Evolutionary conservation across 768 basidiomycete genomes (phyloP).

Genomic region (Mycena belliarum): DNA sequence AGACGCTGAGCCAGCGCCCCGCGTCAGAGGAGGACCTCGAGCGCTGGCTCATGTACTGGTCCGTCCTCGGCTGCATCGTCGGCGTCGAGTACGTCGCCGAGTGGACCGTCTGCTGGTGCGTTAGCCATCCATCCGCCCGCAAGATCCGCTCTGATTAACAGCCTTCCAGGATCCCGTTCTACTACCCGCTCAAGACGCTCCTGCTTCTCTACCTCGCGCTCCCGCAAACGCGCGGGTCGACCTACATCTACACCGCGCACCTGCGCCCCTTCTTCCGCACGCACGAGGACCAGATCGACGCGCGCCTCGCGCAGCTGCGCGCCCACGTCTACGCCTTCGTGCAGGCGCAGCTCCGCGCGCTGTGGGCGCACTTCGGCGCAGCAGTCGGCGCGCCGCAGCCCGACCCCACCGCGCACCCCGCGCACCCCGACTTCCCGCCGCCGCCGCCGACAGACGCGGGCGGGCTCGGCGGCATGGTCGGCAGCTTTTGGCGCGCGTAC

Average conservation of each 20-base stretch:
- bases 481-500: slow-evolving; percentile 69
- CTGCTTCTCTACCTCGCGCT: slow-evolving; percentile 90
- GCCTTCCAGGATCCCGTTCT: slow-evolving; percentile 79
- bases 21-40: slow-evolving; percentile 84
- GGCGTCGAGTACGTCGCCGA: slow-evolving; percentile 83
- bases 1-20: slow-evolving; percentile 84
- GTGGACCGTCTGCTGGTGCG: slow-evolving; percentile 86
- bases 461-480: slow-evolving; percentile 40
- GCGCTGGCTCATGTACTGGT: slow-evolving; percentile 98
- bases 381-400: slow-evolving; percentile 44
- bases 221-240: slow-evolving; percentile 86
- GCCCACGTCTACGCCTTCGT: slow-evolving; percentile 60
- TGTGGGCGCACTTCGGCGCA: slow-evolving; percentile 67
- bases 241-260: slow-evolving; percentile 78
- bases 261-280: slow-evolving; percentile 81
- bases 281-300: slow-evolving; percentile 87
- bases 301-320: slow-evolving; percentile 67
- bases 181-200: slow-evolving; percentile 76
- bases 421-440: slow-evolving; percentile 20
- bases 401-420: slow-evolving; percentile 16
- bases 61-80: slow-evolving; percentile 81
- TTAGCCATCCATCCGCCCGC: slow-evolving; percentile 9
- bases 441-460: slow-evolving; percentile 5
- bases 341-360: slow-evolving; percentile 58
- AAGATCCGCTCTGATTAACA: neutral